Evolutionary conservation across 805 yeast species (phyloP).

Genomic region (Priceomyces melissophilus): DNA sequence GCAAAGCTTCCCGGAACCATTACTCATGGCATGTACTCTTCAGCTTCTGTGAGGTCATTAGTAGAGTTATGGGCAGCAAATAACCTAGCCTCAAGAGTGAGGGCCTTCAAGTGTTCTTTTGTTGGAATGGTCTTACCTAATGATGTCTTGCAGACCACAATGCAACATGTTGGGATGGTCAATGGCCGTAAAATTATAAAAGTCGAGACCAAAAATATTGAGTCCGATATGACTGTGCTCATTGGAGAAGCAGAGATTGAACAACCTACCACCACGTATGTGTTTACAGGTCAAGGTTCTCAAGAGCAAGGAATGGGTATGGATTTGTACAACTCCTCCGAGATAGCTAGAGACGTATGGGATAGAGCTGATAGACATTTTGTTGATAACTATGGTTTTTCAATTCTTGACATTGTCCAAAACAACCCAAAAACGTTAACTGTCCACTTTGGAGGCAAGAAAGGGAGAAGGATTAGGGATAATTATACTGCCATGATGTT

Average conservation of each 20-base stretch:
- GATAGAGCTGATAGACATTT: slow-evolving; percentile 96
- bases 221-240: slow-evolving; percentile 73
- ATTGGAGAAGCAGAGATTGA: slow-evolving; percentile 98
- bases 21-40: slow-evolving; percentile 98
- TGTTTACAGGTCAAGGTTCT: slow-evolving; percentile 99
- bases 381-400: slow-evolving; percentile 91
- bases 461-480: slow-evolving; percentile 91
- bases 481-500: slow-evolving; percentile 97
- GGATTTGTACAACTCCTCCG: slow-evolving; percentile 90
- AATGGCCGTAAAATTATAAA: slow-evolving; percentile 97
- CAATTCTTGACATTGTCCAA: slow-evolving; percentile 90
- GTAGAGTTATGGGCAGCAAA: slow-evolving; percentile 99
- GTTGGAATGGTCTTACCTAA: slow-evolving; percentile 98
- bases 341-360: slow-evolving; percentile 94
- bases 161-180: slow-evolving; percentile 98
- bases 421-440: slow-evolving; percentile 95
- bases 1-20: slow-evolving; percentile 96
- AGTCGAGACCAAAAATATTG: slow-evolving; percentile 82
- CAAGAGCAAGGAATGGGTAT: slow-evolving; percentile 99
- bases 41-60: slow-evolving; percentile 90
- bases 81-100: slow-evolving; percentile 91
- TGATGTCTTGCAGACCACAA: slow-evolving; percentile 77
- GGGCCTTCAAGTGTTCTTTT: slow-evolving; percentile 87
- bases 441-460: slow-evolving; percentile 96
- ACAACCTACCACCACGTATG: slow-evolving; percentile 94